phyloP scores from a whole-genome alignment of 108 stramenopile species.

The Parietichytrium sp. region DNA sequence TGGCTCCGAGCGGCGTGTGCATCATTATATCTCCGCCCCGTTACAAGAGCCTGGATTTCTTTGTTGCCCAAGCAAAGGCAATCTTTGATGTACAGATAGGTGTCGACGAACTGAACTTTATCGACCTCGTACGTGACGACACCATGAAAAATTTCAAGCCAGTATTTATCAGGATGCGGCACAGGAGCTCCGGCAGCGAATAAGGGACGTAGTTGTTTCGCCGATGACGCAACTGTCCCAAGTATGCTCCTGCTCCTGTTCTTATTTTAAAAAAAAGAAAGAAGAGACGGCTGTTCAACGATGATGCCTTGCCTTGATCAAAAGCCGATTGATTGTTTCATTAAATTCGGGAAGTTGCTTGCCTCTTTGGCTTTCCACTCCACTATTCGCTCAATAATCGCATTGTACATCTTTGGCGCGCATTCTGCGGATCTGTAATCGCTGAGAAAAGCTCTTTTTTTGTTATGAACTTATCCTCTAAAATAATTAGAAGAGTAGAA shows the following conservation, averaged over 20 bases:
- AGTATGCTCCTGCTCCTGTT: background rate
- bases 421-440: no score
- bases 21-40: slow-evolving; percentile 4
- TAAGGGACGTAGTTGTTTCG: background rate
- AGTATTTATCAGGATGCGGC: background rate
- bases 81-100: background rate
- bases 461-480: no score
- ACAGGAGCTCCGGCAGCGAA: background rate
- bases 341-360: background rate
- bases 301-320: background rate
- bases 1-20: background rate
- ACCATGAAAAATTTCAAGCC: background rate
- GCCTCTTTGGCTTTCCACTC: no score
- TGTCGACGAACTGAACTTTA: background rate
- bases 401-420: no score
- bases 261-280: background rate
- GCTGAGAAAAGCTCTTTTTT: no score
- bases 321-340: no score
- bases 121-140: background rate
- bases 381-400: no score
- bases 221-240: background rate
- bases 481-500: no score
- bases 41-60: slow-evolving; percentile 19
- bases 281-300: background rate
- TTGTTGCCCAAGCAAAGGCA: background rate